phyloP scores from a whole-genome alignment of 1,284 basidiomycete species.

The Phellinidium pouzarii region DNA sequence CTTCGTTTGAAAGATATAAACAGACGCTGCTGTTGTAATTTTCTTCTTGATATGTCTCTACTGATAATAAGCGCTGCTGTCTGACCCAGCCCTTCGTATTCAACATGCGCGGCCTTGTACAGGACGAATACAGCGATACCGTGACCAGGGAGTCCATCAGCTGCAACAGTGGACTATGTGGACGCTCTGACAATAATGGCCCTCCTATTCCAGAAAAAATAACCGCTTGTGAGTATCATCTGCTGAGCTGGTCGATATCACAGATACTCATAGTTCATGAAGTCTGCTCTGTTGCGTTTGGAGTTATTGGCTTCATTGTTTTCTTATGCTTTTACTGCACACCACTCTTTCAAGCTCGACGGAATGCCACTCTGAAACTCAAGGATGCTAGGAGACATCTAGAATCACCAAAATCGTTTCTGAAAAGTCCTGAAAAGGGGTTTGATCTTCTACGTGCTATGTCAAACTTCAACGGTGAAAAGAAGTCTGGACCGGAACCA shows the following conservation, averaged over 20 bases:
- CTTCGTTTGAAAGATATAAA: too few species aligned
- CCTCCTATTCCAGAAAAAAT: not conserved
- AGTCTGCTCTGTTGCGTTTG: constrained; percentile 7
- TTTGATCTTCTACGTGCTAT: not conserved
- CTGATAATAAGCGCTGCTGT: too few species aligned
- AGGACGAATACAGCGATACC: too few species aligned
- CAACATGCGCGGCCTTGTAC: too few species aligned
- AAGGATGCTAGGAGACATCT: not conserved
- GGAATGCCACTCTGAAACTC: not conserved
- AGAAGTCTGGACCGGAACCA: not conserved
- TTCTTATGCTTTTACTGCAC: constrained; percentile 10
- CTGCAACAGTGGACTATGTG: too few species aligned
- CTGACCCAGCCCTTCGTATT: too few species aligned
- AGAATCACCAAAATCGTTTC: not conserved
- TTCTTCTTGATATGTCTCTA: too few species aligned
- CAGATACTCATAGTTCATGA: not conserved
- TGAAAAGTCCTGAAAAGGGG: not conserved
- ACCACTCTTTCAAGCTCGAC: constrained; percentile 3
- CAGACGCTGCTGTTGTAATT: too few species aligned
- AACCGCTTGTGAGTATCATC: constrained; percentile 1
- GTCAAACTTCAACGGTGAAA: not conserved
- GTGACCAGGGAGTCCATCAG: too few species aligned
- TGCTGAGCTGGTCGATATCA: not conserved
- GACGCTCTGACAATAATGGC: too few species aligned
- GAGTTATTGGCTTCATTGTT: constrained; percentile 7